A percentile compares a stretch with the other conserved stretches of the same genome.
Evolutionary conservation across 371 early-diverging fungal genomes (phyloP).

Genomic region (Mucor velutinosus): DNA sequence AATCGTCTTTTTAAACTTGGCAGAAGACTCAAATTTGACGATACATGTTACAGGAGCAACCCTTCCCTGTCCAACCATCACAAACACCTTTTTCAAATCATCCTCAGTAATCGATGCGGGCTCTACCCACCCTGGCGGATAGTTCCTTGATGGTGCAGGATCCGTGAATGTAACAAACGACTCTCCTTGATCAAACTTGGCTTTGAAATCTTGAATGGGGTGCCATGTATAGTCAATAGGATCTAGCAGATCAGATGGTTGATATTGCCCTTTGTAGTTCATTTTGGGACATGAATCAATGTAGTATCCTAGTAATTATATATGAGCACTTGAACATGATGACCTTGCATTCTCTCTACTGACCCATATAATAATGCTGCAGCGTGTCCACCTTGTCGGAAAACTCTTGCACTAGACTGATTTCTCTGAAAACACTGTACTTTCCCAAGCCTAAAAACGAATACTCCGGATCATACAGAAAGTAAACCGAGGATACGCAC

Average conservation of each 20-base stretch:
- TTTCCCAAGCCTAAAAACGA: constrained; percentile 76
- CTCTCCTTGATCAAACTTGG: constrained; percentile 8
- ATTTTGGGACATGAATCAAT: constrained; percentile 91
- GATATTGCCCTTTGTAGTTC: constrained; percentile 89
- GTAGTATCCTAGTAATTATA: constrained; percentile 68
- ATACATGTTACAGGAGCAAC: constrained; percentile 12
- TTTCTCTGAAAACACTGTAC: constrained; percentile 84
- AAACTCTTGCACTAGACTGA: constrained; percentile 54
- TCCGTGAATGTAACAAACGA: constrained; percentile 21
- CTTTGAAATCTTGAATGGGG: constrained; percentile 19
- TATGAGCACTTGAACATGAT: neutral
- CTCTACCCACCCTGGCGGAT: constrained; percentile 25
- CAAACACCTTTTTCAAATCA: constrained; percentile 9
- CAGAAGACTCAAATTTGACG: constrained; percentile 3
- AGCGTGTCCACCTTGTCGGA: constrained; percentile 29
- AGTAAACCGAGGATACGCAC: constrained; percentile 93
- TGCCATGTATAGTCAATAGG: constrained; percentile 52
- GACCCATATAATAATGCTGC: constrained; percentile 88
- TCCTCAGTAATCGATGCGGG: constrained; percentile 8
- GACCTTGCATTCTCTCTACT: neutral
- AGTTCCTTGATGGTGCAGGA: neutral
- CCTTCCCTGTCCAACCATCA: constrained; percentile 11
- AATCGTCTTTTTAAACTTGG: neutral
- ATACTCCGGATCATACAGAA: constrained; percentile 89
- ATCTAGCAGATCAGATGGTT: constrained; percentile 83